phyloP scores from a whole-genome alignment of 192 early-diverging fungal species.

The Coemansia sp. region DNA sequence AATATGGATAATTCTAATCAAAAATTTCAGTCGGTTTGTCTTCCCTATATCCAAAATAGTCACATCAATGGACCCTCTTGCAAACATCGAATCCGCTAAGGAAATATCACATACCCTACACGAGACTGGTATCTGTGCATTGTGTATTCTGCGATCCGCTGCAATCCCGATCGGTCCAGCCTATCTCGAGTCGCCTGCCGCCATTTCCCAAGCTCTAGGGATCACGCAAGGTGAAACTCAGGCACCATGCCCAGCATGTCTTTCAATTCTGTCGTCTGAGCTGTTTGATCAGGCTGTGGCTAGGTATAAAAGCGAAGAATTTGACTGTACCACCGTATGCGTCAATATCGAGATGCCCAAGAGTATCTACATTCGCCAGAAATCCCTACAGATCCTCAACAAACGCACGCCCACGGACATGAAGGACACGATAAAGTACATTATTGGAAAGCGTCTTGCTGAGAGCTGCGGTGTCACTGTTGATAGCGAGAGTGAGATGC shows the following conservation, averaged over 20 bases:
- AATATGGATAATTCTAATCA: not conserved
- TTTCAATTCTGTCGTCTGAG: slow-evolving; percentile 15
- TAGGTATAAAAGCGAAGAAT: slow-evolving; percentile 15
- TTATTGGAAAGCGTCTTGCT: slow-evolving; percentile 10
- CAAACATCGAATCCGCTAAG: not conserved
- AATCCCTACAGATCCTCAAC: slow-evolving; percentile 17
- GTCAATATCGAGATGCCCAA: slow-evolving; percentile 41
- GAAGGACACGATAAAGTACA: slow-evolving; percentile 36
- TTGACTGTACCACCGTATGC: slow-evolving; percentile 10
- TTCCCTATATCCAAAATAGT: not conserved
- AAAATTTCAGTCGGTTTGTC: not conserved
- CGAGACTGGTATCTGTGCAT: slow-evolving; percentile 10
- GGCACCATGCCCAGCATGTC: slow-evolving; percentile 25
- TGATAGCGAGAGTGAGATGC: slow-evolving; percentile 24
- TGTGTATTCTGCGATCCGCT: slow-evolving; percentile 31
- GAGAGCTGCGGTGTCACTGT: not conserved
- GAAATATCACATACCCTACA: not conserved
- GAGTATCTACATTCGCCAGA: slow-evolving; percentile 35
- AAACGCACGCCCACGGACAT: slow-evolving; percentile 12
- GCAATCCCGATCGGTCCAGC: slow-evolving; percentile 14
- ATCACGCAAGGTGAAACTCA: not conserved
- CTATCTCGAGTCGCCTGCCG: slow-evolving; percentile 9
- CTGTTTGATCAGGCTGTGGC: slow-evolving; percentile 7
- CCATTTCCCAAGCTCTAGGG: slow-evolving; percentile 4
- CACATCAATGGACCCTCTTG: not conserved